phyloP scores from a whole-genome alignment of 495 filamentous ascomycete genomes.

The Saxophila tyrrhenica region DNA sequence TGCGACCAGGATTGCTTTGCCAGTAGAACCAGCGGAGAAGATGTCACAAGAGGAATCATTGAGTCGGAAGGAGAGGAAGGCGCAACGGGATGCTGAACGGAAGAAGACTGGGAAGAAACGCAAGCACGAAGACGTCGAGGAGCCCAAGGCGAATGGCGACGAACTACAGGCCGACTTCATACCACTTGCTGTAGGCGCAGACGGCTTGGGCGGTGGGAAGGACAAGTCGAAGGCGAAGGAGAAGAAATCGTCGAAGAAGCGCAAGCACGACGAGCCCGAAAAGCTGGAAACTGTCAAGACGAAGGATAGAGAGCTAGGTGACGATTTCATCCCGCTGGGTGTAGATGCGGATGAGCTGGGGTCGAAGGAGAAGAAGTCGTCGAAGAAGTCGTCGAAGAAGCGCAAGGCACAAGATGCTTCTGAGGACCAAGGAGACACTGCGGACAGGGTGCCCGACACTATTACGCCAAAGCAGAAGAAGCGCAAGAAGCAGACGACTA shows the following conservation, averaged over 20 bases:
- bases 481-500: slow-evolving; percentile 5
- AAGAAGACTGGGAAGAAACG: slow-evolving; percentile 9
- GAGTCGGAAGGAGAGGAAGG: slow-evolving; percentile 14
- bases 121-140: slow-evolving; percentile 8
- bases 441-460: background rate
- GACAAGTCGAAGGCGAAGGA: background rate
- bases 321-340: background rate
- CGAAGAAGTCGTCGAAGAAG: background rate
- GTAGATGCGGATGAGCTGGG: background rate
- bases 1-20: too few species aligned
- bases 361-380: background rate
- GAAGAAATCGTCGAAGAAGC: background rate
- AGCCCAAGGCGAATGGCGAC: background rate
- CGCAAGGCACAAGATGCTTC: background rate
- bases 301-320: background rate
- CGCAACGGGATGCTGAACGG: slow-evolving; percentile 13
- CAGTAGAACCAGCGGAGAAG: background rate
- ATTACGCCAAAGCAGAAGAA: slow-evolving; percentile 2
- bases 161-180: slow-evolving; percentile 3
- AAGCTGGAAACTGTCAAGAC: too few species aligned
- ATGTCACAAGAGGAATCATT: slow-evolving; percentile 10
- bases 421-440: background rate
- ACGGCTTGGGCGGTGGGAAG: background rate
- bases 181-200: background rate
- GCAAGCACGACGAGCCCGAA: too few species aligned